Percentiles rank a stretch among this genome's conserved stretches.
Evolutionary conservation across 768 basidiomycete genomes (phyloP).

Genomic region (Hebeloma cylindrosporum): DNA sequence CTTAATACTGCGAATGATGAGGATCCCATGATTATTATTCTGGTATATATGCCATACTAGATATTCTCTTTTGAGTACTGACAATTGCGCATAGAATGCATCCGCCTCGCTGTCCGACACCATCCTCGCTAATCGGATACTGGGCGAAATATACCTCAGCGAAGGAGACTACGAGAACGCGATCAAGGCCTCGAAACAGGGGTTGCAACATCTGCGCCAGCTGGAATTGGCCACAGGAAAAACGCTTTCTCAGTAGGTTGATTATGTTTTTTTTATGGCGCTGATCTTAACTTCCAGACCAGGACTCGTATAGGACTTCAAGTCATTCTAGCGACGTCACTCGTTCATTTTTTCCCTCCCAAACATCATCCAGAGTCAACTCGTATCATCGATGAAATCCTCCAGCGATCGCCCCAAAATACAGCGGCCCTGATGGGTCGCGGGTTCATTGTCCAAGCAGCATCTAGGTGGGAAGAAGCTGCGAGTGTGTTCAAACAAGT

Average conservation of each 20-base stretch:
- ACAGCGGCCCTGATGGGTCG: conserved; percentile 67
- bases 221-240: conserved; percentile 60
- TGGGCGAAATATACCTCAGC: conserved; percentile 61
- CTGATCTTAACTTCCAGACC: neutral
- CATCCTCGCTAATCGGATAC: conserved; percentile 64
- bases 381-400: conserved; percentile 69
- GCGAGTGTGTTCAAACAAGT: conserved; percentile 60
- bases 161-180: conserved; percentile 76
- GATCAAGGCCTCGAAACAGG: conserved; percentile 69
- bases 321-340: conserved; percentile 65
- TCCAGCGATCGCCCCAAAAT: conserved; percentile 62
- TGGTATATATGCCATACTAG: conserved; percentile 40
- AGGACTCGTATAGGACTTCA: conserved; percentile 73
- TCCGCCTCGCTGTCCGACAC: conserved; percentile 52
- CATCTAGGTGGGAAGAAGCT: conserved; percentile 69
- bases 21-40: conserved; percentile 59
- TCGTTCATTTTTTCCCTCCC: conserved; percentile 85
- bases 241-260: conserved; percentile 47
- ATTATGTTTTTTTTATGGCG: neutral
- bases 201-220: conserved; percentile 54
- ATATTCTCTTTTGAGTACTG: conserved; percentile 9
- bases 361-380: conserved; percentile 85
- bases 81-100: conserved; percentile 45
- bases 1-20: conserved; percentile 30
- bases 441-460: conserved; percentile 69